Base-by-base conservation (phyloP, 2,329 filamentous ascomycete species). In the Pleoardoris graminearum region DNA sequence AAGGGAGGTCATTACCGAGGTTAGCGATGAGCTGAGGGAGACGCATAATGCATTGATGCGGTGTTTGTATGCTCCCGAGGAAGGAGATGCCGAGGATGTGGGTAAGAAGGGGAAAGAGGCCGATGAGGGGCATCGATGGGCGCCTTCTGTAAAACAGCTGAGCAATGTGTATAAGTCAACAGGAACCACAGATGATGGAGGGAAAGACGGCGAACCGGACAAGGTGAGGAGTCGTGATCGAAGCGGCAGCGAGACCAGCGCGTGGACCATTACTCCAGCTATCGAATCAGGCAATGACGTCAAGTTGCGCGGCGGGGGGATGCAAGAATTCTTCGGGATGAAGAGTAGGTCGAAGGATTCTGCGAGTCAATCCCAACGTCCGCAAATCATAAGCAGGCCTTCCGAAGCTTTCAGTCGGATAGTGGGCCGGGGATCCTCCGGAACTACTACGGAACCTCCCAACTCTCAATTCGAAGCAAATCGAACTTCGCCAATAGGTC, bases 251-350 rank as follows among this genome's bases (percentile, higher is more conserved):
- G n/a, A n/a, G n/a, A n/a, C n/a, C n/a, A n/a, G n/a, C n/a, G n/a
- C n/a, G n/a, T n/a, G n/a, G n/a, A n/a, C n/a, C n/a, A n/a, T n/a
- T n/a, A n/a, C n/a, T n/a, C n/a, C n/a, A n/a, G n/a, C n/a, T n/a
- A n/a, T n/a, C n/a, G n/a, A n/a, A n/a, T n/a, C n/a, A n/a, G n/a
- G n/a, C n/a, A n/a, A n/a, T n/a, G n/a, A n/a, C n/a, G n/a, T n/a
- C n/a, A n/a, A n/a, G n/a, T 19, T 47, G 32, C 44, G 44, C 12
- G 44, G 44, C 25, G 44, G 44, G 2, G 43, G 43, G 14, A 12
- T 37, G 10, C 30, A 46, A 4, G 32, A 46, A 14, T 37, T 27
- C 21, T 37, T 46, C n/a, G 43, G 32, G 7, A n/a, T 19, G 14
- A 37, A 46, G 22, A 27, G 22, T 10, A 19, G 14, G 6, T 3